Base-by-base conservation (phyloP, 129 eudicot species). In the Flaveria brownii region DNA sequence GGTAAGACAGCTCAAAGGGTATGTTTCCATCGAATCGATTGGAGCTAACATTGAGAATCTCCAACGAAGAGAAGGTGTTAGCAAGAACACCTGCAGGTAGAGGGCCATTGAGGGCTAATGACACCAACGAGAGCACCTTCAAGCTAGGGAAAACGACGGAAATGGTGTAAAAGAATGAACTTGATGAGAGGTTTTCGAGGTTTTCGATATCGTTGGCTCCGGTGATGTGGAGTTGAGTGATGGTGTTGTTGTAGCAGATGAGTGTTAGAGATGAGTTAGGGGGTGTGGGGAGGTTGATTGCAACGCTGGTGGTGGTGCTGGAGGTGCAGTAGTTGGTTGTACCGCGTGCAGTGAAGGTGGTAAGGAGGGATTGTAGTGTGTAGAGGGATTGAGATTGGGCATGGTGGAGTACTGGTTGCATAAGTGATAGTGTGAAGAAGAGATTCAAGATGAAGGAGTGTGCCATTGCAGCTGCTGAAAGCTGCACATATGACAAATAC, bases 31-130 rank as follows among this genome's bases (percentile, higher is more conserved):
- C 17, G 66, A 92, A 84, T 43, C 33, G 36, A 57, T 92, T 92
- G 20, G 91, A 87, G 46, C 93, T 92, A 10, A 89, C 59, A 61
- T 92, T 86, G 30, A 92, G 81, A 2, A 89, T 92, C 23, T 92
- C 97, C 16, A 92, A 66, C 11, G 86, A 78, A 73, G 83, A 30
- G 20, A 87, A 61, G 9, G 52, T 46, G 18, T 86, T 63, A 11
- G 77, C 81, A 51, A 81, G 54, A 39, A 64, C 36, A 61, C 4
- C 4, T 14, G 74, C 72, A 3, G 78, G 78, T 54, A 82, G 39
- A 63, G 74, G 77, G 20, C 82, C 81, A 20, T 36, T 64, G 26
- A 71, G 68, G 39, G 51, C 6, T 71, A 61, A 25, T 5, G 82
- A 71, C 8, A 77, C 74, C 20, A 71, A 77, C 17, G 78, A 64